Evolutionary conservation across 768 basidiomycete genomes (phyloP), one percentile per base, ranked within the genome.

Genomic region (Dioszegia crocea): DNA sequence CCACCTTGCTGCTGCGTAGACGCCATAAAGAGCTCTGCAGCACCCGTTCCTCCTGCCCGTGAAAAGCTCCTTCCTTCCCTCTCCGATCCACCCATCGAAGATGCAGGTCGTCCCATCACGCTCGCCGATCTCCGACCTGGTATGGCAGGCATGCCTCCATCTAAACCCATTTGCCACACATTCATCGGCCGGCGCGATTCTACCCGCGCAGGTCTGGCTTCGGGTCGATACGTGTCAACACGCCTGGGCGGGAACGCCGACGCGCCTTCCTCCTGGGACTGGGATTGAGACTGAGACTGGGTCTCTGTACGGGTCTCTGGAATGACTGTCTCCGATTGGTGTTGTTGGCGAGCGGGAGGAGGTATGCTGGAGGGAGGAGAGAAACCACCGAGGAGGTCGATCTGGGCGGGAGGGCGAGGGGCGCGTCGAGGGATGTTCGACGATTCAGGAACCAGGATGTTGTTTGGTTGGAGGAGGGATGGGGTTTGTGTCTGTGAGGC

Each of bases 11-110:
- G 39, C 38, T 53, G 49, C 9, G 51, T 53, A 39, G 38, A 11
- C n/a, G 51, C 51, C 51, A 53, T 39, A 24, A 39, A 53, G 3
- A 53, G 16, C 11, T 27, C 38, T 23, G 51, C 51, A 11, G 38
- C 51, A 4, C 23, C 38, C 19, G 23, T 38, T 17, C 36, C 51
- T 3, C 24, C 51, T 19, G 19, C 11, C 39, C 12, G 24, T 19
- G 36, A 6, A 4, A n/a, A 16, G 23, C 3, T 36, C 33, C 30
- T 36, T 36, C 30, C 31, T 36, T 36, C 33, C 31, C 23, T 26
- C 12, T n/a, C n/a, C 4, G 14, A 14, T 12, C 3, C n/a, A 11
- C 9, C 31, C 31, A 23, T 38, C 49, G 36, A 27, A 14, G 51
- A 33, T 17, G 51, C 4, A 17, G 51, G 39, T 9, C 51, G 30